Percentiles rank a stretch among this genome's conserved stretches.
Evolutionary conservation across 2,329 filamentous ascomycete species (phyloP).

Genomic region (Aureobasidium sp.): DNA sequence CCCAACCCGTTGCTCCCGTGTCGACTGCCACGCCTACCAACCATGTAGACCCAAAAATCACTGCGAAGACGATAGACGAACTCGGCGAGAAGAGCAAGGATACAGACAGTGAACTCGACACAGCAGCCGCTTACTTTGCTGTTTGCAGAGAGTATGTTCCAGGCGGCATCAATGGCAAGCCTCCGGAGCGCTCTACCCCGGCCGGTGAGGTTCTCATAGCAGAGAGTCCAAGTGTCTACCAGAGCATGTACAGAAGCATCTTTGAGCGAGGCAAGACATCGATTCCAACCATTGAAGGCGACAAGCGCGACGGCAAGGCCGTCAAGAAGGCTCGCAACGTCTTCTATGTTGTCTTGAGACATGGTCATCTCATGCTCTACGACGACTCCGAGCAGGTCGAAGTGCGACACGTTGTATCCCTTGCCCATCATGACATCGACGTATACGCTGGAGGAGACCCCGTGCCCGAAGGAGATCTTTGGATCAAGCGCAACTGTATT

Average conservation of each 20-base stretch:
- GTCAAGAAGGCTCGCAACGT: conserved; percentile 66
- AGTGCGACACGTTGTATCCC: conserved; percentile 88
- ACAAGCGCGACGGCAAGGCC: conserved; percentile 41
- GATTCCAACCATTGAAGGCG: conserved; percentile 44
- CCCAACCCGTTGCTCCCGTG: conserved; percentile 24
- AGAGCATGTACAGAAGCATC: conserved; percentile 94
- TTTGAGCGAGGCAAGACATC: conserved; percentile 68
- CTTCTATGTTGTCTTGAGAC: conserved; percentile 84
- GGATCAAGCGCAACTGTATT: conserved; percentile 89
- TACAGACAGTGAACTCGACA: conserved; percentile 57
- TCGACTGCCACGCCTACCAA: not conserved
- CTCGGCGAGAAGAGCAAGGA: conserved; percentile 47
- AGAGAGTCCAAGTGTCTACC: conserved; percentile 89
- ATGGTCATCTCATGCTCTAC: conserved; percentile 95
- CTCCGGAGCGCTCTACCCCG: conserved; percentile 76
- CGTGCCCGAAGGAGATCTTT: conserved; percentile 87
- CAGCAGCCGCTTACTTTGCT: conserved; percentile 88
- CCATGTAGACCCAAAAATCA: not conserved
- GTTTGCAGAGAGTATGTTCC: conserved; percentile 89
- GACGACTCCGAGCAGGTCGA: conserved; percentile 93
- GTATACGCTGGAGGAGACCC: conserved; percentile 62
- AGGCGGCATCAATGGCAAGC: conserved; percentile 85
- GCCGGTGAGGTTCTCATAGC: conserved; percentile 58
- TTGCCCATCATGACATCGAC: conserved; percentile 77
- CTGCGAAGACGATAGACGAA: conserved; percentile 22